Base-by-base conservation (phyloP, 768 basidiomycete genomes). In the Tricholoma flavovirens region DNA sequence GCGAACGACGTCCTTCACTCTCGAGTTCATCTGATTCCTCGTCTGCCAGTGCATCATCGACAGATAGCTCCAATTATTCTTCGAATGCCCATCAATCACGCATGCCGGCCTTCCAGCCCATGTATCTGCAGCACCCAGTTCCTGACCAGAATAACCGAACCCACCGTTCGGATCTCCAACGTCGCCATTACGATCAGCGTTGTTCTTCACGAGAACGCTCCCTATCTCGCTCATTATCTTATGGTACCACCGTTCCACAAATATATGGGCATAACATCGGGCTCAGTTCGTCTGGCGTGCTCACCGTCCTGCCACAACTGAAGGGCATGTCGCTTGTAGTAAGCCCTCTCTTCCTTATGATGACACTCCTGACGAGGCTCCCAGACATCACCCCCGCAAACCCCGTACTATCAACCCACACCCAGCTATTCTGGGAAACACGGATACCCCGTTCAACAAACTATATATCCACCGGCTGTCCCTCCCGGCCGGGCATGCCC, bases 21-120 rank as follows among this genome's bases (percentile, higher is more conserved):
- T 61, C 61, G 9, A 42, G 49, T 6, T 49, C 57, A 6, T 61
- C 58, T 11, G 55, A 55, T 2, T 64, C 62, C 5, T 61, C 60
- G 1, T 53, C 56, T 5, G 46, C n/a, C n/a, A n/a, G n/a, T n/a
- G n/a, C 49, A 1, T 60, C 59, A 3, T 43, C 48, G 10, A 40
- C 53, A 3, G 49, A 43, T 1, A 11, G 3, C 12, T 58, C 54
- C 9, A 22, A 50, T 2, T 21, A 49, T 30, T 29, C 48, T 8
- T 55, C 43, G 4, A 48, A n/a, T 17, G 45, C 53, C 3, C 60
- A 58, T 24, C 58, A 26, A 26, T 5, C 60, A 8, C 58, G 54
- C 8, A 59, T 59, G 56, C 60, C 26, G 12, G 26, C 59, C 0
- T 59, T 46, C 30, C 55, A 56, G 21, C 22, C 51, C 14, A 53